phyloP scores from a whole-genome alignment of 139 green algal genomes.

The Mesostigma viride region DNA sequence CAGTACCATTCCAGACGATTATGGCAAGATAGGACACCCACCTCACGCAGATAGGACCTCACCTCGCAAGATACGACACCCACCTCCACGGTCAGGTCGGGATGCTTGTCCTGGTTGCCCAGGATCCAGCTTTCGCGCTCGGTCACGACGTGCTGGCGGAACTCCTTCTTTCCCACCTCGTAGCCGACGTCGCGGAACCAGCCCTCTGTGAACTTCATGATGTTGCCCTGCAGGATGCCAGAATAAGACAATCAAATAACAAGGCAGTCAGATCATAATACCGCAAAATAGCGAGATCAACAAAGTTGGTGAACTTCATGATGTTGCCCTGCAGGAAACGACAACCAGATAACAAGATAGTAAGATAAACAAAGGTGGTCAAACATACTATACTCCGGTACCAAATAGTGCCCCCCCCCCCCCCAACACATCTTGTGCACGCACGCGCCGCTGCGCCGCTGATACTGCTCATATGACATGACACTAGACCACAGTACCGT shows the following conservation, averaged over 20 bases:
- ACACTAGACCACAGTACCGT: too few species aligned
- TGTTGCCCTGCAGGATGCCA: constrained; percentile 11
- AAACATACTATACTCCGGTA: too few species aligned
- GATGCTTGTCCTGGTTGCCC: constrained; percentile 6
- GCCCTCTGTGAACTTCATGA: constrained; percentile 24
- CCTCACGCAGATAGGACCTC: too few species aligned
- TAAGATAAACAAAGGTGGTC: constrained; percentile 12
- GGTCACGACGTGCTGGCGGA: constrained; percentile 14
- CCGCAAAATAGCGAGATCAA: background rate
- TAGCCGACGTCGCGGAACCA: constrained; percentile 17
- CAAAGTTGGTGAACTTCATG: background rate
- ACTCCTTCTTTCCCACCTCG: constrained; percentile 7
- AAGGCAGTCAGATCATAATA: background rate
- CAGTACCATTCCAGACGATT: too few species aligned
- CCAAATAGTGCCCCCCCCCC: too few species aligned
- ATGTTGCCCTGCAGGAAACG: too few species aligned
- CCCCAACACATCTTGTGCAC: too few species aligned
- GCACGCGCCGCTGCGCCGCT: too few species aligned
- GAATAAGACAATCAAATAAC: background rate
- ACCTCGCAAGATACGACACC: background rate
- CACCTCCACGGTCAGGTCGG: constrained; percentile 12
- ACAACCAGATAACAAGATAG: too few species aligned
- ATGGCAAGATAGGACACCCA: too few species aligned
- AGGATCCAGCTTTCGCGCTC: constrained; percentile 18
- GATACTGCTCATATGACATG: too few species aligned